Base-by-base conservation (phyloP, 116 monocot species). In the Cymodocea nodosa region DNA sequence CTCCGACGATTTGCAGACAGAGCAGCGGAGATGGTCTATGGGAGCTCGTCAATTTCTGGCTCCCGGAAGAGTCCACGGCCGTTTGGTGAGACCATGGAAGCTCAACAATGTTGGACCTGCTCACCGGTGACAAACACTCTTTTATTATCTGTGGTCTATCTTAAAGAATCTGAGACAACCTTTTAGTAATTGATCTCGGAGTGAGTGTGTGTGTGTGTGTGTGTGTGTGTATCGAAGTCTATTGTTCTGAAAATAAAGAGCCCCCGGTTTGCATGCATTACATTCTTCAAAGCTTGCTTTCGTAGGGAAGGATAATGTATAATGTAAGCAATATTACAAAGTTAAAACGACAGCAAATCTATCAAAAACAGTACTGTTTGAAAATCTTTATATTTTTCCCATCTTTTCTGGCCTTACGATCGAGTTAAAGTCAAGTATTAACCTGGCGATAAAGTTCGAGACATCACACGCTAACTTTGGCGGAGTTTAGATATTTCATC, bases 1-100 rank as follows among this genome's bases (percentile, higher is more conserved):
- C 58, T 56, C 59, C 61, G 62, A 61, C 61, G 8, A 71, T 71
- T 19, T 71, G 71, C 17, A 62, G 71, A 20, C 71, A 71, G 58
- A 71, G 36, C 22, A 71, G 71, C 37, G 63, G 63, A 18, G 71
- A 71, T 71, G 55, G 63, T n/a, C 57, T 56, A 14, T 60, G 34
- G 35, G 71, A 71, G 63, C 7, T 59, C 25, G 24, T 30, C 24
- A 54, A 54, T 18, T 36, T 67, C 54, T 54, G 67, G 67, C 35
- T 54, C 14, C 52, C 25, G 2, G 67, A 67, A 1, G 67, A 67
- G 16, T 2, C 17, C 16, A 17, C 35, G 24, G 54, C 35, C 0
- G 67, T 54, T 5, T 52, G 67, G 53, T 67, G 63, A 63, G 48
- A 20, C 20, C 3, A 19, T 35, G 35, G 15, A 48, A 64, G 50